Base-by-base conservation (phyloP, 805 yeast genomes). In the Pichia membranifaciens region DNA sequence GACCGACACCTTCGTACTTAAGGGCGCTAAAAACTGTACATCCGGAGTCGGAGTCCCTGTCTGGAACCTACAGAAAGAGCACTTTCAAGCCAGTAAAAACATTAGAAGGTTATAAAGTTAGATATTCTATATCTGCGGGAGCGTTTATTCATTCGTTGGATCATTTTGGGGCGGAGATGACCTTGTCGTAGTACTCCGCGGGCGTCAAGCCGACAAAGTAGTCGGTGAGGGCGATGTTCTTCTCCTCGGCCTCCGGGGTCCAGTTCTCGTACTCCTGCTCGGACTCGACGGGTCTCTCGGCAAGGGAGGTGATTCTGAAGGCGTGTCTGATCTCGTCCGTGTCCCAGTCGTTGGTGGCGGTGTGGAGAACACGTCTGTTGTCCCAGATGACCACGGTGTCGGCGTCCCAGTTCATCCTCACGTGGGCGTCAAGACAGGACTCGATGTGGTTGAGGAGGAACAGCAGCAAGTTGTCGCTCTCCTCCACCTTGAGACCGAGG, bases 321-420 rank as follows among this genome's bases (percentile, higher is more conserved):
- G 85, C 86, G 55, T 84, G 91, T 64, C 93, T 76, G 21, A 78
- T 71, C 35, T 73, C 76, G 16, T 84, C 81, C 40, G 76, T 71
- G 54, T 76, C 83, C 82, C 87, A 84, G 58, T 85, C 91, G 47
- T 78, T 74, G 16, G 81, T 72, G 15, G 89, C 88, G 13, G 85
- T 70, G 62, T 85, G 93, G 22, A 76, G 66, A 9, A 80, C 75
- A 58, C 83, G 71, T 61, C 93, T 78, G 71, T 85, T 85, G 59
- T 85, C 93, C 91, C 91, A 85, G 23, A 83, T 64, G 17, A 81
- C 87, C 44, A 85, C 83, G 1, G 88, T 76, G 43, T 76, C 74
- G 45, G 82, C 81, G 59, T 79, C 82, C 85, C 88, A 85, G 46
- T 64, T 72, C 40, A 87, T 86, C 59, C 90, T 75, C 45, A 82